Percentiles rank a stretch among this genome's conserved stretches.
phyloP scores from a whole-genome alignment of 2,329 filamentous ascomycete genomes.

The Myriosclerotinia duriaeana region DNA sequence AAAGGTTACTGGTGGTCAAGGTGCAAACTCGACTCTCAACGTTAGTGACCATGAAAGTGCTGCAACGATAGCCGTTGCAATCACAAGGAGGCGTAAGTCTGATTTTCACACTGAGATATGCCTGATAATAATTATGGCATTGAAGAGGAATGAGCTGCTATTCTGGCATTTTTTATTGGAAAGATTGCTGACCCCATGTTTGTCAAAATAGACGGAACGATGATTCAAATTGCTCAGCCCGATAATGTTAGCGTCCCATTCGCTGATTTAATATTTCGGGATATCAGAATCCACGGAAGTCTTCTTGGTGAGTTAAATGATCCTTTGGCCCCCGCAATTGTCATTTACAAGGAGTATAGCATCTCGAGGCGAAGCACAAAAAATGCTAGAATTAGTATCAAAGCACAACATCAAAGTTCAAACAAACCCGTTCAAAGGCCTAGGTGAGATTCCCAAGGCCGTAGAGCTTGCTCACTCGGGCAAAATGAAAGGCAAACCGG shows the following conservation, averaged over 20 bases:
- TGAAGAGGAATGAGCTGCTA: conserved; percentile 7
- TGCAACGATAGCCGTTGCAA: conserved; percentile 52
- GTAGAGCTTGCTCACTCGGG: conserved; percentile 52
- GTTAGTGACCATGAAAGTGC: conserved; percentile 53
- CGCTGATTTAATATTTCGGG: conserved; percentile 53
- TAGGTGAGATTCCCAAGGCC: conserved; percentile 53
- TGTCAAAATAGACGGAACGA: conserved; percentile 43
- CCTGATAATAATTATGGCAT: not conserved
- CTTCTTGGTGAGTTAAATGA: conserved; percentile 37
- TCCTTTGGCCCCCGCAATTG: conserved; percentile 15
- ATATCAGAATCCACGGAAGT: conserved; percentile 51
- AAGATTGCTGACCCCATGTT: conserved; percentile 4
- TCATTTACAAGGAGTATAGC: conserved; percentile 35
- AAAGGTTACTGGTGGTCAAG: conserved; percentile 48
- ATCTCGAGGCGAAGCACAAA: conserved; percentile 46
- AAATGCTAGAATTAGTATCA: conserved; percentile 50
- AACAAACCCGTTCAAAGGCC: conserved; percentile 52
- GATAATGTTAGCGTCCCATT: conserved; percentile 44
- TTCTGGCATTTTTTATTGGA: not conserved
- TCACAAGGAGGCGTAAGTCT: conserved; percentile 55
- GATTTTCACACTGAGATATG: not conserved
- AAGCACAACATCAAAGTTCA: conserved; percentile 50
- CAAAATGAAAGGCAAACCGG: conserved; percentile 55
- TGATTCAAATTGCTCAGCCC: conserved; percentile 59
- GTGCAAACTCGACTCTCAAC: conserved; percentile 54